These are phyloP conservation scores for Phaeosphaeria sp. DNA, from an alignment of 2,329 filamentous ascomycete species.

Conservation along the genomic window DNA sequence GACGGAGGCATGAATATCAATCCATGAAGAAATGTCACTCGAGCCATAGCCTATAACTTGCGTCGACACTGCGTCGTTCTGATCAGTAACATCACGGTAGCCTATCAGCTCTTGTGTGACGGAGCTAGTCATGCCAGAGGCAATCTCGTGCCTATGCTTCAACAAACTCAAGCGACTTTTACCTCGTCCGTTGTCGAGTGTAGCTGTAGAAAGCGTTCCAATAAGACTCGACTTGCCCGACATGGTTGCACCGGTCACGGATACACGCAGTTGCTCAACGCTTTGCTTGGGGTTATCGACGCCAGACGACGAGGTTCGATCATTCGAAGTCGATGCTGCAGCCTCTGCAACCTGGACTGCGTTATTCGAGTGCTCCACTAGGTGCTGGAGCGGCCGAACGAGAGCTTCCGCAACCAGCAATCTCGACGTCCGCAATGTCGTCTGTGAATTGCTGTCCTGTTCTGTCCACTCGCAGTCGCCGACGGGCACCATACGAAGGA, in stretches of 20 bases:
- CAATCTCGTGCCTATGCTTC: slow-evolving; percentile 92
- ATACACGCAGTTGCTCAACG: slow-evolving; percentile 77
- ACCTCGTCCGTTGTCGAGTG: slow-evolving; percentile 88
- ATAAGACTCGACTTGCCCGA: slow-evolving; percentile 92
- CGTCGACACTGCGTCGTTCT: slow-evolving; percentile 17
- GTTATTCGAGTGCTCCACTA: slow-evolving; percentile 26
- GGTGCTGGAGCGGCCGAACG: slow-evolving; percentile 67
- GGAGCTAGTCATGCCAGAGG: slow-evolving; percentile 90
- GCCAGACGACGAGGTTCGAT: background rate
- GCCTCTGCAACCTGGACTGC: slow-evolving; percentile 10
- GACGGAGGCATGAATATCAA: slow-evolving; percentile 85
- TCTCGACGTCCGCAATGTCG: slow-evolving; percentile 48
- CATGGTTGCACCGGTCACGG: slow-evolving; percentile 85
- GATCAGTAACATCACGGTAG: slow-evolving; percentile 59
- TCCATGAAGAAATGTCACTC: slow-evolving; percentile 89
- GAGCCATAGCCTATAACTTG: slow-evolving; percentile 82
- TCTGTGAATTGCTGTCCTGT: slow-evolving; percentile 40
- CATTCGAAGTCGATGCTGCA: background rate
- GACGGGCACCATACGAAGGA: slow-evolving; percentile 82
- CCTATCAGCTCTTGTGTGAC: slow-evolving; percentile 93
- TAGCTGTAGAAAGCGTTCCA: slow-evolving; percentile 85
- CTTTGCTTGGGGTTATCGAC: slow-evolving; percentile 11
- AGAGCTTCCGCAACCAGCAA: slow-evolving; percentile 91
- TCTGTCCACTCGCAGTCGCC: slow-evolving; percentile 82
- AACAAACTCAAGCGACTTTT: slow-evolving; percentile 87